A percentile compares a stretch with the other conserved stretches of the same genome.
Evolutionary conservation across 805 yeast genomes (phyloP).

Genomic region (Saturnispora zaruensis): DNA sequence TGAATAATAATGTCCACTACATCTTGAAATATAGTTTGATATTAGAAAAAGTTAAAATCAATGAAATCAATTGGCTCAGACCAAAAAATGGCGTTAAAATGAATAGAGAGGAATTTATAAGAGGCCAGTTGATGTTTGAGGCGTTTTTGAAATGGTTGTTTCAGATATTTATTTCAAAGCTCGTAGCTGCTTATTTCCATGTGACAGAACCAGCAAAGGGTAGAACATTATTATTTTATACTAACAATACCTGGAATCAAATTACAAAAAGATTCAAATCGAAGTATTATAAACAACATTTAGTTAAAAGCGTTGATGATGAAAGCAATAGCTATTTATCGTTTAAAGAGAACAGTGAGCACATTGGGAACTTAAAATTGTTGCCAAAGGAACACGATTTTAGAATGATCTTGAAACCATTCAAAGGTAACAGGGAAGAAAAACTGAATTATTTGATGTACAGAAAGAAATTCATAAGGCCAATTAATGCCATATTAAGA

Average conservation of each 20-base stretch:
- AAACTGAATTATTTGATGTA: conserved; percentile 28
- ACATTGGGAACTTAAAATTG: conserved; percentile 38
- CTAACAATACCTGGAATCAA: conserved; percentile 49
- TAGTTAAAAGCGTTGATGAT: conserved; percentile 20
- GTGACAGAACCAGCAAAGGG: conserved; percentile 48
- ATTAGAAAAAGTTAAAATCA: conserved; percentile 30
- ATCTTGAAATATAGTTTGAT: conserved; percentile 28
- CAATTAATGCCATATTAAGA: conserved; percentile 32
- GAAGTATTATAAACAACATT: conserved; percentile 33
- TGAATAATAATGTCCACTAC: conserved; percentile 34
- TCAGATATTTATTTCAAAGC: conserved; percentile 33
- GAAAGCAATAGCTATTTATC: conserved; percentile 14
- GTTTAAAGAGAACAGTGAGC: conserved; percentile 20
- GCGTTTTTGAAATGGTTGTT: conserved; percentile 55
- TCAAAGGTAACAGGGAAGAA: conserved; percentile 30
- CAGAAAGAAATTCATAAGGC: conserved; percentile 33
- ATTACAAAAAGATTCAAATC: conserved; percentile 36
- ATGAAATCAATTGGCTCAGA: conserved; percentile 50
- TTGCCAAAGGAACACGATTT: conserved; percentile 57
- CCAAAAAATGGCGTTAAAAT: conserved; percentile 17
- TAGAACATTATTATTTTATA: conserved; percentile 38
- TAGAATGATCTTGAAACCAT: conserved; percentile 52
- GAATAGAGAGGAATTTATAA: conserved; percentile 36
- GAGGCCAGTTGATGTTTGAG: conserved; percentile 31
- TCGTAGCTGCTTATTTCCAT: conserved; percentile 52